Conservation (phyloP, 352 stramenopile species). For the Thraustochytrium sp. region DNA sequence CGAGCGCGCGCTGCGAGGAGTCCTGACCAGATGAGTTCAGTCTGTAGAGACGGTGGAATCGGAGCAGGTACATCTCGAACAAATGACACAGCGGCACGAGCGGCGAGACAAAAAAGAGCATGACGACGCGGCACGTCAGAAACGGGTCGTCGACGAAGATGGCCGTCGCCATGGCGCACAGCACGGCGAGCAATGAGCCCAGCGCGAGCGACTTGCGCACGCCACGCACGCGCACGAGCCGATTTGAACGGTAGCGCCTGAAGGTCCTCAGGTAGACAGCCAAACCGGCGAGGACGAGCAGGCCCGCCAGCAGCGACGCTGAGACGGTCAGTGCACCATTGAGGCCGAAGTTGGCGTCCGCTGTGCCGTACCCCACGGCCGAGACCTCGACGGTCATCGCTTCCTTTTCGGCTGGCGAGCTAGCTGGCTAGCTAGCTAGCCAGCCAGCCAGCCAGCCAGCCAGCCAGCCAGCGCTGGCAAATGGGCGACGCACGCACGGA, state of each 20-base stretch:
- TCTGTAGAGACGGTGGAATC: not conserved
- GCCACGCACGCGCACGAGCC: not conserved
- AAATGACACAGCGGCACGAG: not conserved
- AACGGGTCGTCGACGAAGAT: not conserved
- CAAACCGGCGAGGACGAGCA: no score
- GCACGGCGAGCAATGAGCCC: not conserved
- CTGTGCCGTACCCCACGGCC: not conserved
- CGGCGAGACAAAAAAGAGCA: not conserved
- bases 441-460: no score
- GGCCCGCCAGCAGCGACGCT: not conserved
- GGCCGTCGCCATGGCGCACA: not conserved
- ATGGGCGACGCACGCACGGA: no score
- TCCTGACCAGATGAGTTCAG: not conserved
- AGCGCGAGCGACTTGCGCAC: not conserved
- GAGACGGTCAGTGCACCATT: not conserved
- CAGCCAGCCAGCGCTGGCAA: no score
- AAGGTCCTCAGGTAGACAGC: no score
- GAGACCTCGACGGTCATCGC: not conserved
- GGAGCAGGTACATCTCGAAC: not conserved
- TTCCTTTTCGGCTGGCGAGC: no score
- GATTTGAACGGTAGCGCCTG: not conserved
- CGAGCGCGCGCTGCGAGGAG: not conserved
- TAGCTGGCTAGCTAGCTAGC: no score
- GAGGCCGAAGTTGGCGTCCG: not conserved
- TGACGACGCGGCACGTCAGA: not conserved